Conservation (phyloP, 1,284 basidiomycete species). For the Takashimella koratensis region DNA sequence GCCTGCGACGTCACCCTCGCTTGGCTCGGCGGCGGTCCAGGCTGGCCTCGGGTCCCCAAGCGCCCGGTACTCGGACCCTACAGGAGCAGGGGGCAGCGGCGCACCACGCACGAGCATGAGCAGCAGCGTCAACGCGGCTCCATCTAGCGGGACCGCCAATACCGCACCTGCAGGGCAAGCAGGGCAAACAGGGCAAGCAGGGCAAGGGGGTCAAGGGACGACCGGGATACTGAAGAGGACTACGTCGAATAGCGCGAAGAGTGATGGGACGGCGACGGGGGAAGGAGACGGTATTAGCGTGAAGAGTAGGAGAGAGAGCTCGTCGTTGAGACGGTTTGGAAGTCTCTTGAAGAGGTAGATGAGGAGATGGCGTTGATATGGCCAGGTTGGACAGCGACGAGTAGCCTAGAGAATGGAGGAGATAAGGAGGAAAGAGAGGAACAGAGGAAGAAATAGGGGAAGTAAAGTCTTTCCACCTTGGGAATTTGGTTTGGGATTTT, state of each 20-base stretch:
- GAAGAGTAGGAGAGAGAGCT: neutral
- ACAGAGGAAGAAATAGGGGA: too few relatives aligned
- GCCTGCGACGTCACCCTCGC: neutral
- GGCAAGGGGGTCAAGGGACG: neutral
- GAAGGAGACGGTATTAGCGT: slow-evolving; percentile 18
- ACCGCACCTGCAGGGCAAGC: neutral
- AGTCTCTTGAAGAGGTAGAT: slow-evolving; percentile 27
- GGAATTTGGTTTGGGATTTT: too few relatives aligned
- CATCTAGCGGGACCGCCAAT: neutral
- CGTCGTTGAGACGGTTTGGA: slow-evolving; percentile 29
- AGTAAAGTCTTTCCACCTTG: too few relatives aligned
- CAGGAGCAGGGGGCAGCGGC: neutral
- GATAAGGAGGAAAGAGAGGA: too few relatives aligned
- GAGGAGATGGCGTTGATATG: neutral
- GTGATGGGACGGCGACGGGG: slow-evolving; percentile 15
- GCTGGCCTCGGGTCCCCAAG: neutral
- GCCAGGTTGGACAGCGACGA: too few relatives aligned
- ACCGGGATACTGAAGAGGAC: neutral
- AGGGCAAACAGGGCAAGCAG: neutral
- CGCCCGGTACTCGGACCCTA: neutral
- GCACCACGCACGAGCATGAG: neutral
- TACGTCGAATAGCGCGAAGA: slow-evolving; percentile 3
- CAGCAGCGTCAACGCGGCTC: neutral
- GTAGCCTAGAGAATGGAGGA: too few relatives aligned
- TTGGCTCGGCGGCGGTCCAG: neutral